Evolutionary conservation across 495 filamentous ascomycete species (phyloP).

Genomic region (Aspergillus mulundensis): DNA sequence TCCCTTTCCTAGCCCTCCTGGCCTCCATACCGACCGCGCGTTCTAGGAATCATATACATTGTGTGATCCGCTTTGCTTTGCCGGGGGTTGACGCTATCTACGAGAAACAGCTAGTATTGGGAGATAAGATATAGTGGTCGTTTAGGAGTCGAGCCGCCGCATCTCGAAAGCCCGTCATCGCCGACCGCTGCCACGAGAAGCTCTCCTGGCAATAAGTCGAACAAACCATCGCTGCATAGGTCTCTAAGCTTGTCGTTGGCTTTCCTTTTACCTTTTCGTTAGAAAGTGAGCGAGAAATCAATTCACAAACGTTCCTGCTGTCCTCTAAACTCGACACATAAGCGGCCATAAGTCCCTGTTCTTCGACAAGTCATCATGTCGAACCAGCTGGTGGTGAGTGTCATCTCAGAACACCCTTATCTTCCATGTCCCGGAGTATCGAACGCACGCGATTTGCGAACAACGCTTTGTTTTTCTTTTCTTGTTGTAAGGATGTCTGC

Average conservation of each 20-base stretch:
- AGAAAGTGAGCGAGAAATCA: conserved; percentile 11
- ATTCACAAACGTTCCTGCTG: conserved; percentile 1
- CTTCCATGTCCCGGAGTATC: conserved; percentile 9
- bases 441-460: conserved; percentile 5
- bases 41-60: background rate
- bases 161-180: conserved; percentile 18
- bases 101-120: conserved; percentile 8
- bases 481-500: conserved; percentile 21
- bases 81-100: conserved; percentile 10
- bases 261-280: conserved; percentile 6
- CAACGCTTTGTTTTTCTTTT: conserved; percentile 16
- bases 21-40: background rate
- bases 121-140: conserved; percentile 13
- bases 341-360: conserved; percentile 7
- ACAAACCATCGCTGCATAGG: conserved; percentile 10
- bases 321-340: conserved; percentile 8
- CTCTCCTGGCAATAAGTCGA: conserved; percentile 14
- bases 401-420: conserved; percentile 20
- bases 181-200: conserved; percentile 18
- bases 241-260: background rate
- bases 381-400: conserved; percentile 63
- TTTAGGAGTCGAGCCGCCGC: conserved; percentile 17
- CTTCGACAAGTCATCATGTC: conserved; percentile 45
- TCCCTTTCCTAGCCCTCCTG: background rate
- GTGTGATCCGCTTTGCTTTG: background rate